These are phyloP conservation scores for Haematococcus sp. DNA, from an alignment of 139 green algal genomes.

Conservation along the genomic window DNA sequence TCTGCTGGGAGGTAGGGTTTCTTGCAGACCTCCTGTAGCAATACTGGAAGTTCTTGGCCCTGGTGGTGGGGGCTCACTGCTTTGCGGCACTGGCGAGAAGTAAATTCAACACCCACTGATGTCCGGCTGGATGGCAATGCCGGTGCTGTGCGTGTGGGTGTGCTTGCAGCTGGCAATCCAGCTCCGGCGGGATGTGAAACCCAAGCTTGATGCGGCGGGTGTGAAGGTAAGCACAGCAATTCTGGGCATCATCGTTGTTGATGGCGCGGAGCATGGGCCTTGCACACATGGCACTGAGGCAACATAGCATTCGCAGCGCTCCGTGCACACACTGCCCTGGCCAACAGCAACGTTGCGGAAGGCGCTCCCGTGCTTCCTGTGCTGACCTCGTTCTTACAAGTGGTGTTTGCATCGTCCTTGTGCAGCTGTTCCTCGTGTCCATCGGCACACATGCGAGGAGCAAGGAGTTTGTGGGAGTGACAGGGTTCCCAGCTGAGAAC, in stretches of 20 bases:
- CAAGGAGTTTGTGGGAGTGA: constrained; percentile 64
- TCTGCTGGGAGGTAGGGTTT: constrained; percentile 40
- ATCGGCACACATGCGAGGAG: constrained; percentile 70
- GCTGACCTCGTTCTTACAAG: too few relatives aligned
- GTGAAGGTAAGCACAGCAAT: not conserved
- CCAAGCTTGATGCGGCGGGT: constrained; percentile 47
- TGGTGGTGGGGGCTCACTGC: not conserved
- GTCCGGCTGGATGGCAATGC: not conserved
- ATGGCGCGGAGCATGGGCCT: too few relatives aligned
- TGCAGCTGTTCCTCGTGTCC: constrained; percentile 62
- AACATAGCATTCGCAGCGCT: too few relatives aligned
- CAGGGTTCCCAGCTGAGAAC: constrained; percentile 62
- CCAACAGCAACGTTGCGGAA: too few relatives aligned
- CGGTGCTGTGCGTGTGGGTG: not conserved
- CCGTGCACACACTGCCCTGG: too few relatives aligned
- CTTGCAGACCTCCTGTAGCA: too few relatives aligned
- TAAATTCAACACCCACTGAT: not conserved
- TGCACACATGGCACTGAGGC: too few relatives aligned
- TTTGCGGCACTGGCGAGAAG: not conserved
- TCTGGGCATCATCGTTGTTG: too few relatives aligned
- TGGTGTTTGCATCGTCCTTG: too few relatives aligned
- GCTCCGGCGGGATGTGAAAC: constrained; percentile 73
- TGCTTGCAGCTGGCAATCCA: constrained; percentile 72
- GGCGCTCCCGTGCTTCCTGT: too few relatives aligned
- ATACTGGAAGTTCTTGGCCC: too few relatives aligned